Evolutionary conservation across 2,329 filamentous ascomycete genomes (phyloP).

Genomic region (Alternaria longipes): DNA sequence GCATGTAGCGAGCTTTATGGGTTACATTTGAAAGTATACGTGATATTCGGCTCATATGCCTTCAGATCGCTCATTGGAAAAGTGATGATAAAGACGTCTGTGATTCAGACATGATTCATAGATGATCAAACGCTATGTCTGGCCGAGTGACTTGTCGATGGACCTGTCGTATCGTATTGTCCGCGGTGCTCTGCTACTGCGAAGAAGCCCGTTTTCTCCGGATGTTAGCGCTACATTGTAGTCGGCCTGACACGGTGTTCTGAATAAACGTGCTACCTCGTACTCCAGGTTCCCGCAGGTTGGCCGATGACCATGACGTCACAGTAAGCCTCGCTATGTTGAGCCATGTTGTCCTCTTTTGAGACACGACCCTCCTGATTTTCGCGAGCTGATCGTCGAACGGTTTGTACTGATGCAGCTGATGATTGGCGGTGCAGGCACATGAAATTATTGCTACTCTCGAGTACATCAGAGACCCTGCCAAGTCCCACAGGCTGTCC

Average conservation of each 20-base stretch:
- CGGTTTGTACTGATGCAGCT: neutral
- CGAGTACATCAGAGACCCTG: neutral
- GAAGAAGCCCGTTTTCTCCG: neutral
- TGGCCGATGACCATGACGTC: neutral
- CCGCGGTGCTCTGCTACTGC: neutral
- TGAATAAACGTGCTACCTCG: neutral
- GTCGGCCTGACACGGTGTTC: neutral
- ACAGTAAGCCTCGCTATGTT: neutral
- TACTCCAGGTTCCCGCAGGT: neutral
- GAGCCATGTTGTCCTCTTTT: neutral
- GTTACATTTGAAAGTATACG: neutral
- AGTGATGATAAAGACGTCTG: neutral
- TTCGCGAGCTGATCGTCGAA: neutral
- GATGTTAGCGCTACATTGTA: neutral
- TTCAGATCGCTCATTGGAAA: neutral
- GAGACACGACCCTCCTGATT: neutral
- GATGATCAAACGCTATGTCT: neutral
- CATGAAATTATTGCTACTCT: slow-evolving; percentile 8
- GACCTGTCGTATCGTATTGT: neutral
- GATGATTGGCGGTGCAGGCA: slow-evolving; percentile 7
- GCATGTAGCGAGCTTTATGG: neutral
- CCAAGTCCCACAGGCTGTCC: neutral
- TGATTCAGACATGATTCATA: neutral
- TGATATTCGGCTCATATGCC: neutral
- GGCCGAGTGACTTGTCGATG: neutral